Base-by-base conservation (phyloP, 75 land plant species). In the Larix kaempferi region DNA sequence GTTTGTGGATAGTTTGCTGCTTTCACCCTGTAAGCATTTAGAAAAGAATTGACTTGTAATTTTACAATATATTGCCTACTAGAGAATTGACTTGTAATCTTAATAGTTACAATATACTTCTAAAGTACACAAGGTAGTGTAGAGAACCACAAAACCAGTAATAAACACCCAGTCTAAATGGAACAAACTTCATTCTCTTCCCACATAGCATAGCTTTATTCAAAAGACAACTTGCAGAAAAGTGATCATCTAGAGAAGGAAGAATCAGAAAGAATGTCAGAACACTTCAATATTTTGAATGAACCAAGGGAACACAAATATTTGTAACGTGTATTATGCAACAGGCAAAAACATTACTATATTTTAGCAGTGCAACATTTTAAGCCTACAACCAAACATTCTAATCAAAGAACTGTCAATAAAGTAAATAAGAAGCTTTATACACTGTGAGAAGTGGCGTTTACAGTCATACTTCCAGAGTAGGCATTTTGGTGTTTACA, bases 1-100 rank as follows among this genome's bases (percentile, higher is more conserved):
- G n/a, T 12, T 69, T 39, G 72, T 41, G n/a, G 72, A 69, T 69
- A 41, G n/a, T 22, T 35, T 69, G 72, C 72, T 69, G 12, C 72
- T 69, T 39, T 69, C 72, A 41, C 72, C 72, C 72, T 69, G 72
- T 39, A 41, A 69, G 39, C 37, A 19, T 41, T 67, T 39, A 67
- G 22, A 41, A 69, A 49, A 69, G 41, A 41, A 11, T 49, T 49
- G 12, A 69, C 72, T 69, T 69, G 8, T 41, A 23, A 69, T 21
- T 19, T 35, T 35, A 29, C 37, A 8, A 12, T 69, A 10, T 39
- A 49, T 64, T 35, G 41, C 35, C 21, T 33, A 29, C 33, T 29
- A 29, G 72, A 69, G 41, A 41, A 11, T 49, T 49, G 12, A 69
- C 72, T 69, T 69, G 8, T 41, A 23, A 69, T 21, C 17, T 41